Conservation (phyloP, 208 protist species). For the Vickermania ingenoplastis region DNA sequence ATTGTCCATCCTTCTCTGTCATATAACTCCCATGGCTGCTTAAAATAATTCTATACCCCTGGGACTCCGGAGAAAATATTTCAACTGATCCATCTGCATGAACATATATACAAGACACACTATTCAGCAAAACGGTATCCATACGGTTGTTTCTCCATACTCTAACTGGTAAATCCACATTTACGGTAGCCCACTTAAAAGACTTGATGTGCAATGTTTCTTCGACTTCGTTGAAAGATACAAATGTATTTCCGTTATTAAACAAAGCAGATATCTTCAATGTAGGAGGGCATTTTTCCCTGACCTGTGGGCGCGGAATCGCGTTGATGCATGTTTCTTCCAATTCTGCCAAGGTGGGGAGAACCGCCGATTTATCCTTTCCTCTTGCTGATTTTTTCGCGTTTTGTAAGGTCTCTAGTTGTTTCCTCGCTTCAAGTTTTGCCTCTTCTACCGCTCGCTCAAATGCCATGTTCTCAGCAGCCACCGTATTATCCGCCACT, state of each 20-base stretch:
- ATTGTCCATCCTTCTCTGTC: conserved; percentile 5
- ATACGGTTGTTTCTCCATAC: conserved; percentile 24
- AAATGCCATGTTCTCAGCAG: conserved; percentile 30
- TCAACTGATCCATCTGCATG: conserved; percentile 34
- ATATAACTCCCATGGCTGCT: conserved; percentile 18
- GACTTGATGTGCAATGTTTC: neutral
- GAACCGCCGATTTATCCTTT: conserved; percentile 17
- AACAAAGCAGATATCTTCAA: neutral
- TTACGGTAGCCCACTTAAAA: neutral
- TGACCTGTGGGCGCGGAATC: conserved; percentile 20
- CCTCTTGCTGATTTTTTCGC: conserved; percentile 10
- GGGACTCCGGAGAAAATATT: conserved; percentile 14
- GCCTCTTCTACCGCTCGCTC: conserved; percentile 30
- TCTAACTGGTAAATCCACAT: conserved; percentile 20
- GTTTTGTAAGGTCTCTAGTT: conserved; percentile 34
- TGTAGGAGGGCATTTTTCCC: conserved; percentile 5
- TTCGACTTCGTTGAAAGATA: neutral
- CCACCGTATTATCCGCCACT: conserved; percentile 47
- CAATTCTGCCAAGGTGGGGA: conserved; percentile 43
- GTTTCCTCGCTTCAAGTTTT: conserved; percentile 31
- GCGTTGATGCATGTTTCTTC: conserved; percentile 30
- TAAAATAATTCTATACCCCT: conserved; percentile 17
- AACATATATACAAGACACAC: neutral
- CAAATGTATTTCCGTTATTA: conserved; percentile 3
- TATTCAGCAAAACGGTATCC: conserved; percentile 8